Percentiles rank a stretch among this genome's conserved stretches.
Evolutionary conservation across 805 yeast genomes (phyloP).

Genomic region (Candida argentea): DNA sequence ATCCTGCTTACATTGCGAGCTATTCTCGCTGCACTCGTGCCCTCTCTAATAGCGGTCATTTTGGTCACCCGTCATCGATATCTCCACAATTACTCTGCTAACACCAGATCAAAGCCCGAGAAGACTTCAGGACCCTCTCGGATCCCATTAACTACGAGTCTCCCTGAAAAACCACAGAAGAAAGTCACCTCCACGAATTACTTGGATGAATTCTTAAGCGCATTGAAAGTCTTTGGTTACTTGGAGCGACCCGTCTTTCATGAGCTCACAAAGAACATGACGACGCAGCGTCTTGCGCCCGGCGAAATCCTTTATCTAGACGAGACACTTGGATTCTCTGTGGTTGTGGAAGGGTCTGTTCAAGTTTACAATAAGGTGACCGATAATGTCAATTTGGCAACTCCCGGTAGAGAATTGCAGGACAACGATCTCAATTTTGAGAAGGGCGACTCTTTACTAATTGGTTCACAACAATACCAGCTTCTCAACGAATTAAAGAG

Average conservation of each 20-base stretch:
- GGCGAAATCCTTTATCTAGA: constrained; percentile 72
- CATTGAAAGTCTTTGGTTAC: constrained; percentile 90
- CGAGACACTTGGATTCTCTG: constrained; percentile 74
- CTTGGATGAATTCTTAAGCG: constrained; percentile 80
- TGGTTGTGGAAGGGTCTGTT: constrained; percentile 85
- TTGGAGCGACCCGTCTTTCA: constrained; percentile 85
- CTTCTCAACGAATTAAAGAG: constrained; percentile 69
- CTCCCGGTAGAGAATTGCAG: constrained; percentile 2
- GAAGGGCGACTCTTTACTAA: constrained; percentile 31
- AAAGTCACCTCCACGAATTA: constrained; percentile 43
- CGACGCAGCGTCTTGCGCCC: constrained; percentile 68
- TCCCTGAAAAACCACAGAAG: constrained; percentile 13
- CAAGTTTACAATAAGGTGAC: constrained; percentile 59
- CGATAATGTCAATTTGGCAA: background rate
- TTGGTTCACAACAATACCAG: constrained; percentile 58
- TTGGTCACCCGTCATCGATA: constrained; percentile 52
- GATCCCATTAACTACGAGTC: constrained; percentile 35
- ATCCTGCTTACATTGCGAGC: constrained; percentile 44
- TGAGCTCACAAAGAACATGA: constrained; percentile 85
- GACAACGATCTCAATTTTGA: constrained; percentile 15
- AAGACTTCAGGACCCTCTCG: constrained; percentile 1
- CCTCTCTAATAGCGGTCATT: no score
- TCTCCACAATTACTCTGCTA: constrained; percentile 48
- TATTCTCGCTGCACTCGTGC: constrained; percentile 24
- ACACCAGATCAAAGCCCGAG: constrained; percentile 25